These are phyloP conservation scores for Elymus sibiricus DNA, from an alignment of 176 grass and related monocot genomes.

Conservation along the genomic window DNA sequence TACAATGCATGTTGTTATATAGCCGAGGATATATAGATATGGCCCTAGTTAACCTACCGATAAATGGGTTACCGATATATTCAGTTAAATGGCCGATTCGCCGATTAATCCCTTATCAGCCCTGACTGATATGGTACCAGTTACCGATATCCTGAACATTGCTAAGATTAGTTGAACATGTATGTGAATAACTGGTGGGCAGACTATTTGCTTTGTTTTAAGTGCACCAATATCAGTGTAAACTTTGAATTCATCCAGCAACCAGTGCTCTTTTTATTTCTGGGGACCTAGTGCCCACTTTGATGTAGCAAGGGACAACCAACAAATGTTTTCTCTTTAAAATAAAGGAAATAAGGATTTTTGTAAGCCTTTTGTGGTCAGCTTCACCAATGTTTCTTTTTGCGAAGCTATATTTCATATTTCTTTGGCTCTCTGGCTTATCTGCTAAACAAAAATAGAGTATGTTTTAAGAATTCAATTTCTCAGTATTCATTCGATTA, in stretches of 20 bases:
- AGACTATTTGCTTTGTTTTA: background rate
- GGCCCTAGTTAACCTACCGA: no score
- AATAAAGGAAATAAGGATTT: constrained; percentile 5
- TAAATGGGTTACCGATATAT: no score
- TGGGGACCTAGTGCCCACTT: background rate
- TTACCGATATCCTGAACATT: no score
- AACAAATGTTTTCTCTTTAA: background rate
- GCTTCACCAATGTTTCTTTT: constrained; percentile 5
- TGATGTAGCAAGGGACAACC: background rate
- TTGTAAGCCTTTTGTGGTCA: background rate
- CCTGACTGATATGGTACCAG: no score
- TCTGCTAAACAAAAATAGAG: background rate
- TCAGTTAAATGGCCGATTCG: no score
- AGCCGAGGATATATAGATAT: no score
- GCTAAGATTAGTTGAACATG: background rate
- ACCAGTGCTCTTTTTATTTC: background rate
- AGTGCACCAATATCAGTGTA: background rate
- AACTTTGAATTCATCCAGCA: background rate
- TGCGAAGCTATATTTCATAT: background rate
- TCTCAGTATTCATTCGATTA: background rate
- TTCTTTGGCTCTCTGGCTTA: background rate
- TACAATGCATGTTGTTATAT: no score
- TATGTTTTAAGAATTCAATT: background rate
- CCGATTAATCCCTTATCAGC: no score
- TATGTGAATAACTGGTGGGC: background rate